Conservation (phyloP, 805 yeast genomes). For the Pichia rugopelliculosa region DNA sequence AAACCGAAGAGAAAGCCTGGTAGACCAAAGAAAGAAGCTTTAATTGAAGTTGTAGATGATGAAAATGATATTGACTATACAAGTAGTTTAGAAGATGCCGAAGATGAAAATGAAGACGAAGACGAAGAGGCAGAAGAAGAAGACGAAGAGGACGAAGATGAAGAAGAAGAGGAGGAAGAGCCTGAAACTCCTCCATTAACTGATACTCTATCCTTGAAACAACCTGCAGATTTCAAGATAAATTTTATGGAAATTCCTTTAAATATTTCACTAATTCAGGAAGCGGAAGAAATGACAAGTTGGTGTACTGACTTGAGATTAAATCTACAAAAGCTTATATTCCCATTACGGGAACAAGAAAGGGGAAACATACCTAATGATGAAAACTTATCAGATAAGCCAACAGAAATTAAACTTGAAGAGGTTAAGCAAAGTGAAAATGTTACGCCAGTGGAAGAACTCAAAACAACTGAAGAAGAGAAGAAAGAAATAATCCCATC, state of each 20-base stretch:
- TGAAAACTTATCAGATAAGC: background rate
- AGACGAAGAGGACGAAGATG: slow-evolving; percentile 9
- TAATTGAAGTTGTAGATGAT: slow-evolving; percentile 9
- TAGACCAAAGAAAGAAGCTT: slow-evolving; percentile 1
- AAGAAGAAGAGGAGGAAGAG: background rate
- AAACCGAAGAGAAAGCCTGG: slow-evolving; percentile 3
- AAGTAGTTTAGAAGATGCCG: slow-evolving; percentile 1
- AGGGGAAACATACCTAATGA: background rate
- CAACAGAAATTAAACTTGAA: background rate
- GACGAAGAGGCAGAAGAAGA: slow-evolving; percentile 10
- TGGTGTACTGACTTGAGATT: slow-evolving; percentile 20
- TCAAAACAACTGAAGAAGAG: background rate
- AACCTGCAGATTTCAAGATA: slow-evolving; percentile 16
- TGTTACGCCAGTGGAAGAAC: background rate
- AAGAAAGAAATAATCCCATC: background rate
- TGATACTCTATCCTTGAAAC: background rate
- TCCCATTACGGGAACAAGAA: slow-evolving; percentile 13
- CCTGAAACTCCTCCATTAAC: background rate
- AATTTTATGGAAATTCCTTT: slow-evolving; percentile 16
- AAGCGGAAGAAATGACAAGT: slow-evolving; percentile 16
- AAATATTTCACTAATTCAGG: slow-evolving; percentile 17
- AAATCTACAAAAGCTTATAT: slow-evolving; percentile 20
- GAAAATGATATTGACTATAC: slow-evolving; percentile 5
- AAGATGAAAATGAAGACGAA: slow-evolving; percentile 8
- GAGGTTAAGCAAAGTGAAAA: background rate